phyloP scores from a whole-genome alignment of 805 yeast genomes.

The Hanseniaspora lindneri region DNA sequence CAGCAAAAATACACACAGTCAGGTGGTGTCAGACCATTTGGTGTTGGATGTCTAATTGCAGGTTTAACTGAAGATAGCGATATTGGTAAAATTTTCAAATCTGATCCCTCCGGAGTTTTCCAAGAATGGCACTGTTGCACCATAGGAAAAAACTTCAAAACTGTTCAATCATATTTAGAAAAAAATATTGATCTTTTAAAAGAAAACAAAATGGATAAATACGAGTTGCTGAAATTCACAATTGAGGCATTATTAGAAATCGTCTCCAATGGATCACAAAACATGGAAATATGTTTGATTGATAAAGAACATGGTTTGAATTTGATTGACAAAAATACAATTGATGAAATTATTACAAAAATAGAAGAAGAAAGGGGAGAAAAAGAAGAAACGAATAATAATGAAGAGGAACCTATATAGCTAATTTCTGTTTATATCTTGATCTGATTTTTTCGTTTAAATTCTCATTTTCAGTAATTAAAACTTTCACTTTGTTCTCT shows the following conservation, averaged over 20 bases:
- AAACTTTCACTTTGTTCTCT: not conserved
- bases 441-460: constrained; percentile 3
- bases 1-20: constrained; percentile 95
- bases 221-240: constrained; percentile 59
- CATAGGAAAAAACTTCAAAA: constrained; percentile 87
- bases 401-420: constrained; percentile 22
- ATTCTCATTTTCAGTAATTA: constrained; percentile 1
- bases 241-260: constrained; percentile 84
- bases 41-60: constrained; percentile 86
- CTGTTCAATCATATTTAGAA: constrained; percentile 90
- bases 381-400: constrained; percentile 67
- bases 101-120: constrained; percentile 95
- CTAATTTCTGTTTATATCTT: constrained; percentile 9
- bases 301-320: constrained; percentile 39
- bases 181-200: constrained; percentile 37
- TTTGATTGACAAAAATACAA: constrained; percentile 58
- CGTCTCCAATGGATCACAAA: constrained; percentile 94
- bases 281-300: constrained; percentile 84
- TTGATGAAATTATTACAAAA: constrained; percentile 61
- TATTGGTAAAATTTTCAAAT: constrained; percentile 75
- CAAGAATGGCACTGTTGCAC: constrained; percentile 98
- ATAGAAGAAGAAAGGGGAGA: constrained; percentile 79
- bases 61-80: constrained; percentile 72
- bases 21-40: constrained; percentile 98
- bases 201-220: constrained; percentile 36